These are phyloP conservation scores for Rhynchospora breviuscula DNA, from an alignment of 176 grass and related monocot species.

Conservation along the genomic window DNA sequence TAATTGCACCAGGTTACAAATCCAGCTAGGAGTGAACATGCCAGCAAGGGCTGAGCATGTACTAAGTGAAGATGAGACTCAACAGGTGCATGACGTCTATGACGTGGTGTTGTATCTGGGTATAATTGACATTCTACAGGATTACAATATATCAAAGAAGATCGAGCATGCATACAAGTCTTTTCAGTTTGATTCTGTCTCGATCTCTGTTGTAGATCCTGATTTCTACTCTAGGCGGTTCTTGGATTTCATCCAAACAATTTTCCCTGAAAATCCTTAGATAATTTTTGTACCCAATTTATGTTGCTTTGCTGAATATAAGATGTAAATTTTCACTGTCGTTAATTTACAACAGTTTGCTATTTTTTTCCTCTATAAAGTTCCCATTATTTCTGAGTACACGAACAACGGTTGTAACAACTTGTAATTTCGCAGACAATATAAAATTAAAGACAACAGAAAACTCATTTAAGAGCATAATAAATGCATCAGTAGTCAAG, in stretches of 20 bases:
- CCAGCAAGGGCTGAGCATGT: conserved; percentile 77
- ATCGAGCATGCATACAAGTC: conserved; percentile 94
- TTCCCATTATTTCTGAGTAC: neutral
- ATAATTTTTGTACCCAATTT: conserved; percentile 3
- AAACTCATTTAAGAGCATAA: neutral
- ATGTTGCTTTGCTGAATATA: conserved; percentile 10
- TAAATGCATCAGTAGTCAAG: neutral
- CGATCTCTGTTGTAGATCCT: conserved; percentile 76
- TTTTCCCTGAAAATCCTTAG: conserved; percentile 76
- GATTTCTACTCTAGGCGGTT: conserved; percentile 74
- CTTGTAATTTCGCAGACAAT: neutral
- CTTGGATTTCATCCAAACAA: conserved; percentile 74
- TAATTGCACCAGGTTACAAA: conserved; percentile 61
- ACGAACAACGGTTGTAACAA: neutral
- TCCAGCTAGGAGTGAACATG: conserved; percentile 98
- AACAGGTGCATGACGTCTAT: conserved; percentile 63
- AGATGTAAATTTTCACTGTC: conserved; percentile 2
- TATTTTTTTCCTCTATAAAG: neutral
- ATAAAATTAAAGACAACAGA: neutral
- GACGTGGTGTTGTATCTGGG: conserved; percentile 95
- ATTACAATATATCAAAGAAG: conserved; percentile 88
- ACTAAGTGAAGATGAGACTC: conserved; percentile 41
- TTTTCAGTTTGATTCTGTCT: conserved; percentile 76
- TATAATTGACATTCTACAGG: conserved; percentile 98
- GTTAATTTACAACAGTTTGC: neutral